Evolutionary conservation across 805 yeast genomes (phyloP).

Genomic region (Lipomyces chichibuensis): DNA sequence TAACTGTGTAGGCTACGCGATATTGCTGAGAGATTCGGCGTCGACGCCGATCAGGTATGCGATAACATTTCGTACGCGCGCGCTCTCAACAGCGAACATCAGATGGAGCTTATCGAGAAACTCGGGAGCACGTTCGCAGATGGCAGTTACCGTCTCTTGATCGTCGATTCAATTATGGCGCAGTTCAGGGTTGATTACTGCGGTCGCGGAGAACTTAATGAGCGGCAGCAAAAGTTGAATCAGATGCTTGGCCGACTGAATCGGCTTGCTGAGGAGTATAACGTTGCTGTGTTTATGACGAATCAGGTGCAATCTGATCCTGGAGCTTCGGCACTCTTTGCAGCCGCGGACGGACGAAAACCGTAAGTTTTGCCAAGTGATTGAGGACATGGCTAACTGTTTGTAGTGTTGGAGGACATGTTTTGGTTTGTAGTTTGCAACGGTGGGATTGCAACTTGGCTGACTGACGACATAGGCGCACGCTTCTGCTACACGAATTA

Average conservation of each 20-base stretch:
- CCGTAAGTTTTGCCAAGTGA: constrained; percentile 49
- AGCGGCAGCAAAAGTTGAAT: constrained; percentile 71
- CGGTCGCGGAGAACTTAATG: constrained; percentile 77
- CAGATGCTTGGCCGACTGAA: constrained; percentile 57
- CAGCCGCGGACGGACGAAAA: constrained; percentile 79
- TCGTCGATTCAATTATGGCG: constrained; percentile 78
- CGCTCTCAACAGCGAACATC: constrained; percentile 78
- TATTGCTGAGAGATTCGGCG: constrained; percentile 69
- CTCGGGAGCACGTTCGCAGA: constrained; percentile 69
- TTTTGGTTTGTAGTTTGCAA: constrained; percentile 50
- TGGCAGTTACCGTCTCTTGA: constrained; percentile 63
- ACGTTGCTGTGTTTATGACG: constrained; percentile 72
- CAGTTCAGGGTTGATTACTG: constrained; percentile 76
- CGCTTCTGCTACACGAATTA: constrained; percentile 75
- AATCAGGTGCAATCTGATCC: constrained; percentile 82
- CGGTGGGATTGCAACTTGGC: not conserved
- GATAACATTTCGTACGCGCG: constrained; percentile 76
- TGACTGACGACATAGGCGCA: constrained; percentile 27
- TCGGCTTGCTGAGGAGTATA: constrained; percentile 75
- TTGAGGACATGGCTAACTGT: constrained; percentile 10
- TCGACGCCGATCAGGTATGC: constrained; percentile 60
- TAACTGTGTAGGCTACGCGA: constrained; percentile 50
- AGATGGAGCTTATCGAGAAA: constrained; percentile 68
- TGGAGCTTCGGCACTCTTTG: constrained; percentile 78
- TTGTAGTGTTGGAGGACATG: constrained; percentile 70